These are phyloP conservation scores for Gossypium herbaceum DNA, from an alignment of 345 rosid species.

Conservation along the genomic window DNA sequence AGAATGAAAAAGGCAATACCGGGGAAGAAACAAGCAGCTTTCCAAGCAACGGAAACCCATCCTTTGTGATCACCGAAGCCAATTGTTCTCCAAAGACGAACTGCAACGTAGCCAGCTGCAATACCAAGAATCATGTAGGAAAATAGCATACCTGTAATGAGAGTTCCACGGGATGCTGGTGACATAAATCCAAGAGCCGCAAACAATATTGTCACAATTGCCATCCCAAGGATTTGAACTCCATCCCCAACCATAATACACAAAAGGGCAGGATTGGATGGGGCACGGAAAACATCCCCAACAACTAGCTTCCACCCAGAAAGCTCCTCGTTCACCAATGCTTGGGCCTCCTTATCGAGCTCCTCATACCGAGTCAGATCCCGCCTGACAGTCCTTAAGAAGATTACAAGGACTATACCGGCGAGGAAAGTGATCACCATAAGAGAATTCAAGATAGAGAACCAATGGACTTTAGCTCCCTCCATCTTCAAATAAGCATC, in stretches of 20 bases:
- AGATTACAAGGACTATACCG: conserved; percentile 71
- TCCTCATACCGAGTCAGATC: conserved; percentile 78
- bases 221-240: conserved; percentile 64
- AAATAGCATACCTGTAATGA: conserved; percentile 52
- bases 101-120: conserved; percentile 53
- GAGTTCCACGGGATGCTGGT: conserved; percentile 58
- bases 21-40: conserved; percentile 56
- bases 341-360: conserved; percentile 69
- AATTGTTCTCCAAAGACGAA: conserved; percentile 60
- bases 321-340: conserved; percentile 71
- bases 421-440: conserved; percentile 82
- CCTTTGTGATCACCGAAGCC: conserved; percentile 46
- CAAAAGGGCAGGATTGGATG: conserved; percentile 41
- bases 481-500: conserved; percentile 15
- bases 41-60: conserved; percentile 55
- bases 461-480: conserved; percentile 78
- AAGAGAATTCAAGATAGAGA: conserved; percentile 60
- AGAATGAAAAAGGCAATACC: conserved; percentile 52
- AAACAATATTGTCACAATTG: conserved; percentile 53
- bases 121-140: conserved; percentile 61
- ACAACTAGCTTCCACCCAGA: conserved; percentile 70
- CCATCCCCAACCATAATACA: conserved; percentile 63
- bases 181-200: conserved; percentile 68
- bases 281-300: conserved; percentile 59
- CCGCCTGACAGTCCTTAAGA: conserved; percentile 68